Conservation (phyloP, 306 rosid genomes). For the Ziziphus jujuba region DNA sequence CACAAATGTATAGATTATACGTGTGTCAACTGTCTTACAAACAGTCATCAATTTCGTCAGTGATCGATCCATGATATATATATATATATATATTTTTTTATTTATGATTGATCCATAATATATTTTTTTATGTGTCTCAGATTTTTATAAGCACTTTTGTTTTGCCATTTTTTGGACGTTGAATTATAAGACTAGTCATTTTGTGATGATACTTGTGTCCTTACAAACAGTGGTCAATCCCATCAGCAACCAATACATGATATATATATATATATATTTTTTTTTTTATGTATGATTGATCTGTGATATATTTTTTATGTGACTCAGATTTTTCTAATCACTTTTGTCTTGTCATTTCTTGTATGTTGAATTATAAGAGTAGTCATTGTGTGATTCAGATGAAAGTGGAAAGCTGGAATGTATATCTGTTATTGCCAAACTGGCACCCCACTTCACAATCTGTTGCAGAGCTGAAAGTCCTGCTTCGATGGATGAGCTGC, state of each 20-base stretch:
- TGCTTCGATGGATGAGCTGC: constrained; percentile 82
- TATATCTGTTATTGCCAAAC: constrained; percentile 72
- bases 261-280: no score
- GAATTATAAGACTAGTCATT: no score
- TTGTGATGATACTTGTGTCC: neutral
- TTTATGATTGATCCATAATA: no score
- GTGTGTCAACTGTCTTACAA: constrained; percentile 5
- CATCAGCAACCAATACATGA: neutral
- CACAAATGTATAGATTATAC: constrained; percentile 9
- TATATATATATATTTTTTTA: no score
- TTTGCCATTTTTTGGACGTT: no score
- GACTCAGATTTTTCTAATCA: neutral
- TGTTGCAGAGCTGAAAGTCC: constrained; percentile 98
- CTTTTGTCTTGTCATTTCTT: neutral
- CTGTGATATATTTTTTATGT: neutral
- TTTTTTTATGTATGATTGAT: neutral
- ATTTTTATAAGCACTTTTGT: no score
- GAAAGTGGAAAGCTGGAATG: constrained; percentile 97
- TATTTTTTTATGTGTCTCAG: no score
- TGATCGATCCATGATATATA: neutral
- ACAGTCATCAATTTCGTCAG: neutral
- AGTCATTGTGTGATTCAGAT: constrained; percentile 46
- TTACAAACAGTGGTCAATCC: no score
- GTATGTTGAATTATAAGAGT: constrained; percentile 23
- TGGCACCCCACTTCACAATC: constrained; percentile 77